Evolutionary conservation across 1,284 basidiomycete genomes (phyloP), one percentile per base, ranked within the genome.

Genomic region (Apiotrichum veenhuisii): DNA sequence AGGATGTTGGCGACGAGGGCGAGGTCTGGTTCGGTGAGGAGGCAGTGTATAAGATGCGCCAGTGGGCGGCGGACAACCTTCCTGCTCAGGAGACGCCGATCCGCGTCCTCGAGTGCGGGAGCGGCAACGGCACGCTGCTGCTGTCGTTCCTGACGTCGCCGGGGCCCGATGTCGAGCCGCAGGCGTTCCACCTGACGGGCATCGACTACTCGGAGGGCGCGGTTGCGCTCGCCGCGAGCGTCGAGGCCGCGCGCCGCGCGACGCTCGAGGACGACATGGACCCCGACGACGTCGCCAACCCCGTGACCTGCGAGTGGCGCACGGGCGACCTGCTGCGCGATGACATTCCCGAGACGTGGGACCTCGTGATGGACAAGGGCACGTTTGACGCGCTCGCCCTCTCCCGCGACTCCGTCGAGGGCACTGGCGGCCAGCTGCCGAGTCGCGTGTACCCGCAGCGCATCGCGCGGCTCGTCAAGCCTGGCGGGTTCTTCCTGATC

Each of bases 1-100:
- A 55, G 46, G 55, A 59, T 36, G 46, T 62, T 5, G 63, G 57
- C 20, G 62, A 62, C 47, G 60, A 62, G 50, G 61, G 63, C 30
- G 76, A 77, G 60, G 69, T 77, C 33, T 77, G 76, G 74, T 77
- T 77, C 50, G 76, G 76, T 41, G 76, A 77, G 55, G 60, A 66
- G 12, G 63, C 67, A 11, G 67, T 77, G 2, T 55, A 61, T 17
- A 77, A 77, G 57, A 77, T 77, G 76, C 68, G 72, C 23, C 52
- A 66, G 49, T 77, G 76, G 76, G 73, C 72, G 12, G 56, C 59
- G 37, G 55, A 65, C 25, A 62, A 77, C 58, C 62, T 76, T 1
- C 60, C 67, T 15, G 36, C 59, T 8, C 49, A 62, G 7, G 12
- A 50, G 10, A 12, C 41, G 50, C 68, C 71, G 7, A 49, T 72